Percentiles rank a stretch among this genome's conserved stretches.
phyloP scores from a whole-genome alignment of 2,329 filamentous ascomycete species.

The Diaporthe sp. region DNA sequence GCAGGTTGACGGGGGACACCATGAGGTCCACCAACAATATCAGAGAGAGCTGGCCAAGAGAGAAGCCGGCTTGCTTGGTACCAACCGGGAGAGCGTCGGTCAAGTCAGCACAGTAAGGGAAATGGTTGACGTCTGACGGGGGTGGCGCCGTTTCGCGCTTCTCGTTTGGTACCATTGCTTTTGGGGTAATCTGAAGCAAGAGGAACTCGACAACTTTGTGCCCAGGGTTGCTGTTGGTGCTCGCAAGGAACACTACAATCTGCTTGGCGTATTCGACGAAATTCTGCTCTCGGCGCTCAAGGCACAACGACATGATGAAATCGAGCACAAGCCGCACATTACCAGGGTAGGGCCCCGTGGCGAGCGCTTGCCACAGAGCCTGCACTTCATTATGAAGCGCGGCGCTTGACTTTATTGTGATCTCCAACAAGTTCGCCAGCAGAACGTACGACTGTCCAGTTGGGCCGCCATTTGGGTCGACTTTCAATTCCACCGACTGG shows the following conservation, averaged over 20 bases:
- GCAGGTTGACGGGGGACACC: constrained; percentile 88
- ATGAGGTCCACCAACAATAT: constrained; percentile 96
- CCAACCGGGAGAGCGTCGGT: constrained; percentile 84
- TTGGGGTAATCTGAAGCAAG: constrained; percentile 89
- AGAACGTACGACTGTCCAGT: constrained; percentile 95
- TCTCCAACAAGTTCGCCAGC: constrained; percentile 93
- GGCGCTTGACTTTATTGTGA: constrained; percentile 92
- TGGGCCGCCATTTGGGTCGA: constrained; percentile 92
- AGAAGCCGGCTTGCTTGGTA: constrained; percentile 93
- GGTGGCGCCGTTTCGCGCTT: constrained; percentile 78
- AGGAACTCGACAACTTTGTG: constrained; percentile 96
- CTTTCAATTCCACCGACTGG: constrained; percentile 90
- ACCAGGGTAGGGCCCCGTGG: constrained; percentile 90
- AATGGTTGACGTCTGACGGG: constrained; percentile 78
- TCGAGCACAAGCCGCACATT: constrained; percentile 96
- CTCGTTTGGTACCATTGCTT: constrained; percentile 95
- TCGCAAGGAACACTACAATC: constrained; percentile 95
- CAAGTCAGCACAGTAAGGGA: constrained; percentile 93
- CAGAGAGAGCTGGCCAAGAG: constrained; percentile 90
- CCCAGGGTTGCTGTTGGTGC: constrained; percentile 79
- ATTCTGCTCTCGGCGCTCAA: constrained; percentile 96
- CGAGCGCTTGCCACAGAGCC: constrained; percentile 95
- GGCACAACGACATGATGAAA: constrained; percentile 94
- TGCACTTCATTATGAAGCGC: constrained; percentile 96
- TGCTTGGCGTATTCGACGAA: constrained; percentile 99